phyloP scores from a whole-genome alignment of 345 rosid genomes.

The Raphanus raphanistrum region DNA sequence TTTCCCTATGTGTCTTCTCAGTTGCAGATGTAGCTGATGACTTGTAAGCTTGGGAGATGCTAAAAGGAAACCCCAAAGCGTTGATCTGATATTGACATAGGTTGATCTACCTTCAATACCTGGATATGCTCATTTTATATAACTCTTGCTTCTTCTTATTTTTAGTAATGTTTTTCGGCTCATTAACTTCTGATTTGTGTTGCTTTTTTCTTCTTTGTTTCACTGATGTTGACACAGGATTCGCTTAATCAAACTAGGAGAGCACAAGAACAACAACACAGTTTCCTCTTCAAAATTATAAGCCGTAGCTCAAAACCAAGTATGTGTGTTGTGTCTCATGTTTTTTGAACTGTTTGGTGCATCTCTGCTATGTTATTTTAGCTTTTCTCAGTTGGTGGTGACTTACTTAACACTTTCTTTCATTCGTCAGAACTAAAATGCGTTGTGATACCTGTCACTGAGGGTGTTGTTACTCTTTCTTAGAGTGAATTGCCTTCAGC shows the following conservation, averaged over 20 bases:
- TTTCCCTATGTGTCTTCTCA: slow-evolving; percentile 29
- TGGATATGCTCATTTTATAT: slow-evolving; percentile 50
- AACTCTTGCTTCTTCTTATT: background rate
- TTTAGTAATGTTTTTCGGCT: background rate
- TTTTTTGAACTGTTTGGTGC: too few relatives aligned
- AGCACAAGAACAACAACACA: too few relatives aligned
- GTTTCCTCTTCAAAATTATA: too few relatives aligned
- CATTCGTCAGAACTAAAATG: too few relatives aligned
- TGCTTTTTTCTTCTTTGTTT: background rate
- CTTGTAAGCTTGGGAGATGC: slow-evolving; percentile 91
- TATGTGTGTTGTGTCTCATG: too few relatives aligned
- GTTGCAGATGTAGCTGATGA: slow-evolving; percentile 82
- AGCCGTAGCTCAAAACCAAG: too few relatives aligned
- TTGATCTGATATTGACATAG: slow-evolving; percentile 87
- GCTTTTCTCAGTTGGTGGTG: too few relatives aligned
- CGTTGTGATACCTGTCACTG: too few relatives aligned
- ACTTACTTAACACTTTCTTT: too few relatives aligned
- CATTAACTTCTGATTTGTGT: background rate
- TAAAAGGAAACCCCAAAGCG: slow-evolving; percentile 59
- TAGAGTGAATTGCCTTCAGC: too few relatives aligned
- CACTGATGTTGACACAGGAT: slow-evolving; percentile 96
- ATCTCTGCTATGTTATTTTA: too few relatives aligned
- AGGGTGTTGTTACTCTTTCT: too few relatives aligned
- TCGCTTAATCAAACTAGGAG: slow-evolving; percentile 43
- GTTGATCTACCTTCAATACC: slow-evolving; percentile 87